Percentiles rank a stretch among this genome's conserved stretches.
These are phyloP conservation scores for Termitomyces sp. DNA, from an alignment of 768 basidiomycete genomes.

Conservation along the genomic window DNA sequence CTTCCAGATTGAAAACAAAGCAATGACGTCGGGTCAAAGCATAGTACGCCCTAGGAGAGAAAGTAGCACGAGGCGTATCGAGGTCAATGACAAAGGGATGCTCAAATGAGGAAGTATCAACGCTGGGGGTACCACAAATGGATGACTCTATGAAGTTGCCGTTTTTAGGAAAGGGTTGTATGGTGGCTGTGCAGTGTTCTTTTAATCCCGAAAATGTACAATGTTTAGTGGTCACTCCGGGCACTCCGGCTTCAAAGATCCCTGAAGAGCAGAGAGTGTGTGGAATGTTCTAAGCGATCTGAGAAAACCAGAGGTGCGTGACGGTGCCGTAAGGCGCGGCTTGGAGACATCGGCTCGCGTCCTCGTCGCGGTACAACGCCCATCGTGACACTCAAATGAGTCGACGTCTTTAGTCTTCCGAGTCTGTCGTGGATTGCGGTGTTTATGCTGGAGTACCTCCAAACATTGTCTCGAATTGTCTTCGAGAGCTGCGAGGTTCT, in stretches of 20 bases:
- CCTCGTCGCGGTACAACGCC: background rate
- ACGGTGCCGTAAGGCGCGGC: background rate
- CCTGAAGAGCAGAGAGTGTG: background rate
- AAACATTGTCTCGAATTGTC: background rate
- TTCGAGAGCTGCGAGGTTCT: background rate
- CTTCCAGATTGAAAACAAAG: constrained; percentile 24
- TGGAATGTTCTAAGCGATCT: background rate
- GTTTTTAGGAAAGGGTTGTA: constrained; percentile 9
- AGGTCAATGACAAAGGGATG: constrained; percentile 19
- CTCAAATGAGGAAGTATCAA: constrained; percentile 20
- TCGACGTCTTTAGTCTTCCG: background rate
- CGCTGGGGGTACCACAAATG: constrained; percentile 10
- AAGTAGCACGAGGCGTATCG: background rate
- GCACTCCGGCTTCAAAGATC: background rate
- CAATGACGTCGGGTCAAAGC: constrained; percentile 6
- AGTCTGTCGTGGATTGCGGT: no score
- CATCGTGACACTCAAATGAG: background rate
- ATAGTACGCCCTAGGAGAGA: background rate
- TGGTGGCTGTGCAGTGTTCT: constrained; percentile 11
- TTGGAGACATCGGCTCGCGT: background rate
- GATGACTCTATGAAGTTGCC: constrained; percentile 16
- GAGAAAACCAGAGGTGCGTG: background rate
- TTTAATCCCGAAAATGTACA: background rate
- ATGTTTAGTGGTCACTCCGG: background rate
- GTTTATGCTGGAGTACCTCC: background rate